Evolutionary conservation across 305 asterid genomes (phyloP).

Genomic region (Ilex paraguariensis): DNA sequence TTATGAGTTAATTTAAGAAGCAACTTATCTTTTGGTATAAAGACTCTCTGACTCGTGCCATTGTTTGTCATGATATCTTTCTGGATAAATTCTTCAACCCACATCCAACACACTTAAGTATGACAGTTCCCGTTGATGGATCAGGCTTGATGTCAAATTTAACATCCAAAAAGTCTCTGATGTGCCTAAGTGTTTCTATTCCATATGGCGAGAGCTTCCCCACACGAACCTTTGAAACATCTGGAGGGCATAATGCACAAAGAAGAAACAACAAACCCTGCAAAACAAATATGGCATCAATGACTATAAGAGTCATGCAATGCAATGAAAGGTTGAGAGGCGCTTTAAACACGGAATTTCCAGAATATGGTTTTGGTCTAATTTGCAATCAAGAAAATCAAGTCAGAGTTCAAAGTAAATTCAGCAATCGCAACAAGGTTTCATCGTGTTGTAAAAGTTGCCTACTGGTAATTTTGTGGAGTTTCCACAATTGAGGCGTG

Average conservation of each 20-base stretch:
- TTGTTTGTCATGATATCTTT: conserved; percentile 51
- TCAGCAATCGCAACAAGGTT: too few relatives aligned
- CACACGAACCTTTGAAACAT: conserved; percentile 82
- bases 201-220: conserved; percentile 83
- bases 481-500: too few relatives aligned
- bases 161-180: conserved; percentile 73
- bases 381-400: too few relatives aligned
- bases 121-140: conserved; percentile 67
- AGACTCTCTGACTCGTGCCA: not conserved
- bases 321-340: not conserved
- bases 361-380: not conserved
- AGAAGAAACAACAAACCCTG: conserved; percentile 90
- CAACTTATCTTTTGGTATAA: not conserved
- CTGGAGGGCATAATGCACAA: conserved; percentile 81
- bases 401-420: too few relatives aligned
- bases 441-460: too few relatives aligned
- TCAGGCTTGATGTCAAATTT: conserved; percentile 75
- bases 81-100: conserved; percentile 84
- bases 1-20: too few relatives aligned
- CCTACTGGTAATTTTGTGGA: too few relatives aligned
- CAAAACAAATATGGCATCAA: conserved; percentile 1
- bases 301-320: too few relatives aligned
- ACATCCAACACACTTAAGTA: conserved; percentile 79
- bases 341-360: not conserved
- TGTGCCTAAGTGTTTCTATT: conserved; percentile 63